Percentiles rank a stretch among this genome's conserved stretches.
These are phyloP conservation scores for Prunus armeniaca DNA, from an alignment of 306 rosid genomes.

Conservation along the genomic window DNA sequence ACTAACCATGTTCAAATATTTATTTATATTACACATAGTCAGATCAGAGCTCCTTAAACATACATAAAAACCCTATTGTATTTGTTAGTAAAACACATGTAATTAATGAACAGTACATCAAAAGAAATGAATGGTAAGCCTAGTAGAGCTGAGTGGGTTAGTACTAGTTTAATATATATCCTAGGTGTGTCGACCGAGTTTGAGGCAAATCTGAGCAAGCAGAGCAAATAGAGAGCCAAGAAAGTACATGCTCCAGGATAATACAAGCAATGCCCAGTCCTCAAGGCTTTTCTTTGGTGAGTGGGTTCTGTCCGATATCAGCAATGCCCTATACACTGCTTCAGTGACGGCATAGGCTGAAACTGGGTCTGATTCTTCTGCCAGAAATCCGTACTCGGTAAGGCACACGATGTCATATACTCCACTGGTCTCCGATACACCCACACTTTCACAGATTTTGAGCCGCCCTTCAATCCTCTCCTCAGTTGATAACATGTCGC, in stretches of 20 bases:
- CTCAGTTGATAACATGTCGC: slow-evolving; percentile 43
- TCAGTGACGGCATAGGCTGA: slow-evolving; percentile 40
- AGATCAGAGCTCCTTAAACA: too few species aligned
- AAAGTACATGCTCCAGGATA: slow-evolving; percentile 32
- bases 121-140: too few species aligned
- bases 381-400: slow-evolving; percentile 37
- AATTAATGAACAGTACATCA: too few species aligned
- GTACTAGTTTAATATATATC: neutral
- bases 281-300: slow-evolving; percentile 28
- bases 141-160: too few species aligned
- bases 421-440: slow-evolving; percentile 37
- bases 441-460: slow-evolving; percentile 29
- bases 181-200: slow-evolving; percentile 15
- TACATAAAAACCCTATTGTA: too few species aligned
- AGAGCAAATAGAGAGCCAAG: slow-evolving; percentile 30
- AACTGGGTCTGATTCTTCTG: slow-evolving; percentile 43
- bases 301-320: slow-evolving; percentile 35
- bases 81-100: too few species aligned
- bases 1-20: too few species aligned
- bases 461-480: slow-evolving; percentile 46
- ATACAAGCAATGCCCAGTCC: slow-evolving; percentile 25
- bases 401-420: slow-evolving; percentile 45
- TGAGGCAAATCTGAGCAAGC: slow-evolving; percentile 38
- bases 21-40: too few species aligned
- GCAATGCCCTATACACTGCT: slow-evolving; percentile 41